Base-by-base conservation (phyloP, 1,284 basidiomycete genomes). In the Rhodotorula sp. region DNA sequence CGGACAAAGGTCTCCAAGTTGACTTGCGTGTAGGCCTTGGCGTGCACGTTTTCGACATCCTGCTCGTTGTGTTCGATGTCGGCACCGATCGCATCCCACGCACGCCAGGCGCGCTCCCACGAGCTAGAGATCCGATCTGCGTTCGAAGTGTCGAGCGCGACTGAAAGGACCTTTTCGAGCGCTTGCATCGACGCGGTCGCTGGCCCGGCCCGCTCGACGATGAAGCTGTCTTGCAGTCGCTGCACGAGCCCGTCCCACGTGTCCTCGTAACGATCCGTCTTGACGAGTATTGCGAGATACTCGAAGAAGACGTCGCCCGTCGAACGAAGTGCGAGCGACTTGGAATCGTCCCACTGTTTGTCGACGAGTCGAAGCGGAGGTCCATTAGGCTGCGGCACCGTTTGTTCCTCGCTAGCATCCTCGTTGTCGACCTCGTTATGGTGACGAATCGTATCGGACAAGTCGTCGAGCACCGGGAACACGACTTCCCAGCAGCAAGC, bases 401-500 rank as follows among this genome's bases (percentile, higher is more conserved):
- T 65, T 45, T 73, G 64, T 15, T 64, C 65, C 53, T 29, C 37
- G 3, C 64, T 26, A 12, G 49, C 58, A 20, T 51, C 62, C 24
- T 49, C 66, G 17, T 60, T 57, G 10, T 29, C 26, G 29, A 24
- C 15, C 12, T 55, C 24, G 56, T 66, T 54, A 20, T 66, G 66
- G 30, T 49, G 42, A n/a, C 30, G 65, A 48, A 75, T 69, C 17
- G 66, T 53, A 3, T 51, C 10, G 14, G 66, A 70, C 59, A 94
- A 84, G 7, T 87, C 83, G 55, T 93, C 90, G 60, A 97, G 82
- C 1, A 99, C 83, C n/a, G 95, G 93, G 80, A 96, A 94, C 17
- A 92, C 87, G 62, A 98, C 87, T 77, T 91, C 89, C 89, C 90
- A 91, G 37, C 95, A 84, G 73, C 91, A 91, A 64, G 91, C 86